A percentile compares a stretch with the other conserved stretches of the same genome.
Conservation (phyloP, 768 basidiomycete species). For the Amanita molliuscula region DNA sequence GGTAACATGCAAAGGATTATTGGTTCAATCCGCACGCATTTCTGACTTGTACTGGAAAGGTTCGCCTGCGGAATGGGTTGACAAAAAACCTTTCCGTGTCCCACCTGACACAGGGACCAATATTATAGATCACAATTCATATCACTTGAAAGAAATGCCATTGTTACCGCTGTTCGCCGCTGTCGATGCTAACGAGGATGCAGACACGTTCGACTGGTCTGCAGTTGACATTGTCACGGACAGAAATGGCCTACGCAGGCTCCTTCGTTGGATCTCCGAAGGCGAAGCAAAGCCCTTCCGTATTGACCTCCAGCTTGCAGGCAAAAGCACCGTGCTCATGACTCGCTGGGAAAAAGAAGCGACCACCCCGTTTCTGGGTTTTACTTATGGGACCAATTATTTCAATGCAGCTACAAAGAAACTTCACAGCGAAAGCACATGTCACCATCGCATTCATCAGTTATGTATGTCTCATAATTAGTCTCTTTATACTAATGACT, state of each 20-base stretch:
- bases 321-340: conserved; percentile 31
- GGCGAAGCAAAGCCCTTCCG: conserved; percentile 24
- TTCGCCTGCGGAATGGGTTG: conserved; percentile 39
- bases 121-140: conserved; percentile 33
- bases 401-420: conserved; percentile 21
- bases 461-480: conserved; percentile 7
- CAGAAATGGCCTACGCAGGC: conserved; percentile 42
- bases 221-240: conserved; percentile 39
- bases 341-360: conserved; percentile 19
- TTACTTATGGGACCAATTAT: conserved; percentile 30
- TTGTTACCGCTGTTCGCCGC: conserved; percentile 40
- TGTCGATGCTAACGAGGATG: conserved; percentile 21
- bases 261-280: conserved; percentile 30
- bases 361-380: not conserved
- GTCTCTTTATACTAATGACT: conserved; percentile 18
- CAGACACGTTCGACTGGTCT: conserved; percentile 22
- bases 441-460: conserved; percentile 30
- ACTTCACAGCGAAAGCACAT: conserved; percentile 17
- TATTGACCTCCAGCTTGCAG: conserved; percentile 37
- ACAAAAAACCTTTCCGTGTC: conserved; percentile 22
- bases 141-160: conserved; percentile 20
- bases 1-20: conserved; percentile 17
- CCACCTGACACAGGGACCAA: conserved; percentile 24
- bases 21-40: not conserved
- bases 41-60: conserved; percentile 19